Evolutionary conservation across 169 alveolate species (phyloP), one percentile per base, ranked within the genome.

Genomic region (Plasmodium coatneyi): DNA sequence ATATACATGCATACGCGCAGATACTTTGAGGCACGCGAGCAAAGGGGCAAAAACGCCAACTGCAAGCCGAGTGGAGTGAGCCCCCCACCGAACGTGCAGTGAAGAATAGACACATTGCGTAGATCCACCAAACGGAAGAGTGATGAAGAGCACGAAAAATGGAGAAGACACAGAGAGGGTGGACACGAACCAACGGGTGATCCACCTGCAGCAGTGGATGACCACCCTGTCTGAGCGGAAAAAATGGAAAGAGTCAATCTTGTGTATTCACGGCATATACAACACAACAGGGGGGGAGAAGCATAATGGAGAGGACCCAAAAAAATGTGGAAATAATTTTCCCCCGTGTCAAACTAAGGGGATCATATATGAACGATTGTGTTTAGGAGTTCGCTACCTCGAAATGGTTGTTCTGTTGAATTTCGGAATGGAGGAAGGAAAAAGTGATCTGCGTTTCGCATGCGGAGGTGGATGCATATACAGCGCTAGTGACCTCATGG

Each of bases 351-450:
- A 60, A 34, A n/a, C 19, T 60, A n/a, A 28, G 66, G 36, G 66
- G 14, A 46, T 5, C 10, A 71, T 84, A 12, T 84, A 84, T 72
- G 83, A 84, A 46, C 72, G 43, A 34, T 78, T 84, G 54, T 84
- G 83, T 43, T 41, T 32, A 43, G 92, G 92, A 22, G 22, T 43
- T 32, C 84, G 92, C 36, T 84, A 43, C 80, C 32, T 84, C 60
- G 92, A 84, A 84, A 72, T 84, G 32, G 34, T 84, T 43, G 74
- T 84, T 71, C 54, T 46, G 22, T 12, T n/a, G 34, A 56, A 34
- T 10, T 36, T 10, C 34, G 3, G 41, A 19, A 34, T 5, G 28
- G 6, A 34, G 39, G 19, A 43, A 3, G 84, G 76, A n/a, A 28
- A 84, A 19, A 84, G 7, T n/a, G 92, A 84, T 5, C n/a, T 84